These are phyloP conservation scores for Paramecium primaurelia DNA, from an alignment of 73 alveolate genomes.

Conservation along the genomic window DNA sequence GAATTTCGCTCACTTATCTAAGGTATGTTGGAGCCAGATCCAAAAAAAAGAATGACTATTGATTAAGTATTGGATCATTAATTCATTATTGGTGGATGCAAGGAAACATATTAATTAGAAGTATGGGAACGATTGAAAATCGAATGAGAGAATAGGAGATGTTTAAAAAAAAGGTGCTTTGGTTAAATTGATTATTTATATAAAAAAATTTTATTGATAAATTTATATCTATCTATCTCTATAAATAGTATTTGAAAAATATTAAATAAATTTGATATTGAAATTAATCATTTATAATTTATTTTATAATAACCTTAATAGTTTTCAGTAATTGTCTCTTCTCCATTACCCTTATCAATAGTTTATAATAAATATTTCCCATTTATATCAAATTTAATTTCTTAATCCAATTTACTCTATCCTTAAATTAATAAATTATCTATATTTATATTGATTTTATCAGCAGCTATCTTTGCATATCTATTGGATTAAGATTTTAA, in stretches of 20 bases:
- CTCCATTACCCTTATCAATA: neutral
- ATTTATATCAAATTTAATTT: neutral
- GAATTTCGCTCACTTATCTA: slow-evolving; percentile 16
- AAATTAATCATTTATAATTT: neutral
- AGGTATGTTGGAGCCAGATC: neutral
- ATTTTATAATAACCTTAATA: neutral
- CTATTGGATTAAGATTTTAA: neutral
- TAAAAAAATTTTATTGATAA: neutral
- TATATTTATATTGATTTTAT: neutral
- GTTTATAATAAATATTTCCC: neutral
- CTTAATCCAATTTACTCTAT: neutral
- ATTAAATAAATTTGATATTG: too few species aligned
- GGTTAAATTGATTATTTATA: neutral
- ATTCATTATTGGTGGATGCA: neutral
- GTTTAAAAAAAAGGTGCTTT: neutral
- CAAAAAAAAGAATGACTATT: neutral
- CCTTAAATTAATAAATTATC: neutral
- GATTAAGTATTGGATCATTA: neutral
- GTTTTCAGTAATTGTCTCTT: neutral
- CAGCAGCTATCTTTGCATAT: neutral
- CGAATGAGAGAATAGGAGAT: neutral
- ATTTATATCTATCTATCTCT: neutral
- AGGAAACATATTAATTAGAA: neutral
- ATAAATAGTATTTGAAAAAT: neutral
- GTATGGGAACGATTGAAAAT: neutral